Evolutionary conservation across 78 protist species (phyloP).

Genomic region (Paulinella micropora): DNA sequence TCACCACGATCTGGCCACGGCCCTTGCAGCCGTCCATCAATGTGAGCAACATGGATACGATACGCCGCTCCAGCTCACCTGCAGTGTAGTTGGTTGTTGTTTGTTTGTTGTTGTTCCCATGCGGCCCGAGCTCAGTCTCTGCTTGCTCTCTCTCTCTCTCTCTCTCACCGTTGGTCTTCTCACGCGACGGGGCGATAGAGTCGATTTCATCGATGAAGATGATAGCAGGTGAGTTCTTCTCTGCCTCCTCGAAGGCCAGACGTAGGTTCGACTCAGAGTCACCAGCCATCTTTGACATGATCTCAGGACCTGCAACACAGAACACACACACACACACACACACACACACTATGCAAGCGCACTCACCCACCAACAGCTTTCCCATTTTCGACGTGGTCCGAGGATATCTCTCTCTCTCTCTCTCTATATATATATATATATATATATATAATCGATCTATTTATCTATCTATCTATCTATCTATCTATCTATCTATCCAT

Average conservation of each 20-base stretch:
- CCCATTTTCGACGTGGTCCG: too few species aligned
- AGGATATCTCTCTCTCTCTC: too few species aligned
- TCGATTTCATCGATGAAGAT: constrained; percentile 84
- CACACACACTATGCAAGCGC: too few species aligned
- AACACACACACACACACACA: background rate
- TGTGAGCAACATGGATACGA: constrained; percentile 98
- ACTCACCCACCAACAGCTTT: too few species aligned
- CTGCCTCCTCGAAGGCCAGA: constrained; percentile 98
- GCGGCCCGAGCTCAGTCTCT: background rate
- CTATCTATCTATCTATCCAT: too few species aligned
- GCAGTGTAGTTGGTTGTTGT: too few species aligned
- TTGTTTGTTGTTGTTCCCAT: too few species aligned
- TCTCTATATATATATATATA: too few species aligned
- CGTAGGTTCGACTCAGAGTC: constrained; percentile 94
- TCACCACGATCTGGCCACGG: constrained; percentile 93
- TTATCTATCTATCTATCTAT: too few species aligned
- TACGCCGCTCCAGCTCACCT: constrained; percentile 99
- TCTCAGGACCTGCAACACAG: constrained; percentile 65
- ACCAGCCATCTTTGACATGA: constrained; percentile 99
- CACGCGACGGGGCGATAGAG: constrained; percentile 99
- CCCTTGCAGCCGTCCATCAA: constrained; percentile 99
- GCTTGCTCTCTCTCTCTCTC: too few species aligned
- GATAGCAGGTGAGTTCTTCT: constrained; percentile 85
- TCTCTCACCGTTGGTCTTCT: constrained; percentile 62
- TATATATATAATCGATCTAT: too few species aligned